Percentiles rank a stretch among this genome's conserved stretches.
phyloP scores from a whole-genome alignment of 345 rosid species.

The Arabis alpina region DNA sequence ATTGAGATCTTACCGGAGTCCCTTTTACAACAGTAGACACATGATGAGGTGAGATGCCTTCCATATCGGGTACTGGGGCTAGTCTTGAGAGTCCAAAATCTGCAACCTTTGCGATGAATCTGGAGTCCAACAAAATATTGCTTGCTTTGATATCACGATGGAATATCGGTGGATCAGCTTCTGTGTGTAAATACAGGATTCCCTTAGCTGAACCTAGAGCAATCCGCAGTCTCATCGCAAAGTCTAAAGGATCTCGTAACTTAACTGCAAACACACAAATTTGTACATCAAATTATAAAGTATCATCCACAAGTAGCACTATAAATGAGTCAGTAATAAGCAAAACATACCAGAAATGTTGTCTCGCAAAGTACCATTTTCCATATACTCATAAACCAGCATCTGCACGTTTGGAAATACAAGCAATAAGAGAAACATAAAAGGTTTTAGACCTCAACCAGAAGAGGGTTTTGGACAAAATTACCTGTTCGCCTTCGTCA shows the following conservation, averaged over 20 bases:
- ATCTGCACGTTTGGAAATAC: conserved; percentile 56
- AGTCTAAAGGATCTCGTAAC: conserved; percentile 57
- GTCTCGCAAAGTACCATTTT: conserved; percentile 89
- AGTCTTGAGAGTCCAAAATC: conserved; percentile 95
- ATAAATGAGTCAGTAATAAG: conserved; percentile 21
- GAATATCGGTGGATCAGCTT: conserved; percentile 94
- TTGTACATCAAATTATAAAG: neutral
- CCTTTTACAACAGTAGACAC: conserved; percentile 93
- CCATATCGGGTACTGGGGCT: conserved; percentile 80
- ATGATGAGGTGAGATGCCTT: conserved; percentile 70
- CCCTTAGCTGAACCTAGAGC: conserved; percentile 88
- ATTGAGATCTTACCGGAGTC: conserved; percentile 63
- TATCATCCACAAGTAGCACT: neutral
- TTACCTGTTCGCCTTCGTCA: conserved; percentile 96
- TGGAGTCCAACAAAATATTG: conserved; percentile 79
- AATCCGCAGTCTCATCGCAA: conserved; percentile 67
- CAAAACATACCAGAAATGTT: conserved; percentile 69
- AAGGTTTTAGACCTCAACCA: neutral
- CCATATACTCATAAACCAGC: conserved; percentile 91
- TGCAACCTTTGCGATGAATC: conserved; percentile 85
- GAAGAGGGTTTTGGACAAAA: conserved; percentile 15
- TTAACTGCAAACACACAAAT: conserved; percentile 51
- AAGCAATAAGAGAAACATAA: conserved; percentile 23
- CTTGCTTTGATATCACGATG: conserved; percentile 96
- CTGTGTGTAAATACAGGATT: conserved; percentile 81